Evolutionary conservation across 768 basidiomycete species (phyloP), one percentile per base, ranked within the genome.

Genomic region (Scleroderma citrinum): DNA sequence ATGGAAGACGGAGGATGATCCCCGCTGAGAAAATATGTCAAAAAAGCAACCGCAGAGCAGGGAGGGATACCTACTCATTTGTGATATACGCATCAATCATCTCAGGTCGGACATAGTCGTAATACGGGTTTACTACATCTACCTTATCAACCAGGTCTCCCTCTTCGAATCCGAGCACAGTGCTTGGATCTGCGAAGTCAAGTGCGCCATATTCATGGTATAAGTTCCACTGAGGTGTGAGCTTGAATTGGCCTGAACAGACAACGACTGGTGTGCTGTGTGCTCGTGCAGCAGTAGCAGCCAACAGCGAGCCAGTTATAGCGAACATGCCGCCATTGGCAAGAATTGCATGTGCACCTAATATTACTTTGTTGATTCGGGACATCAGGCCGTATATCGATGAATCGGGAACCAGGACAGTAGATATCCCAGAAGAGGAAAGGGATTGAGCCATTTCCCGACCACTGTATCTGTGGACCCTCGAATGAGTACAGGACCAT

Each of bases 311-410:
- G 17, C 94, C 94, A 1, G 87, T 78, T 38, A 89, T 78, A 14
- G 90, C 87, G 65, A 95, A 93, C 78, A 97, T 86, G 13, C 94
- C 93, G 13, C 96, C 96, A 61, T 97, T 95, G 21, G 95, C 94
- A 44, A 96, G 83, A 59, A 98, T 87, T n/a, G 88, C 84, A 67
- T 97, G 95, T 11, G 93, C 87, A 24, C 93, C 92, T 40, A 99
- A 76, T 50, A 99, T 82, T 57, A 98, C 87, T 69, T 99, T 99
- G 72, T 93, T 95, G 52, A 95, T 88, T 51, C 95, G 83, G 5
- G 96, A 95, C 83, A 98, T 91, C 54, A 99, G 78, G 11, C 93
- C 92, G 63, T 88, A 95, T 64, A 97, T 85, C 21, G 92, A 93
- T 7, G 92, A 93, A 67, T 98, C 95, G 36, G 96, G 95, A 45